These are phyloP conservation scores for Chlamydomonas sp. DNA, from an alignment of 139 green algal genomes.

Conservation along the genomic window DNA sequence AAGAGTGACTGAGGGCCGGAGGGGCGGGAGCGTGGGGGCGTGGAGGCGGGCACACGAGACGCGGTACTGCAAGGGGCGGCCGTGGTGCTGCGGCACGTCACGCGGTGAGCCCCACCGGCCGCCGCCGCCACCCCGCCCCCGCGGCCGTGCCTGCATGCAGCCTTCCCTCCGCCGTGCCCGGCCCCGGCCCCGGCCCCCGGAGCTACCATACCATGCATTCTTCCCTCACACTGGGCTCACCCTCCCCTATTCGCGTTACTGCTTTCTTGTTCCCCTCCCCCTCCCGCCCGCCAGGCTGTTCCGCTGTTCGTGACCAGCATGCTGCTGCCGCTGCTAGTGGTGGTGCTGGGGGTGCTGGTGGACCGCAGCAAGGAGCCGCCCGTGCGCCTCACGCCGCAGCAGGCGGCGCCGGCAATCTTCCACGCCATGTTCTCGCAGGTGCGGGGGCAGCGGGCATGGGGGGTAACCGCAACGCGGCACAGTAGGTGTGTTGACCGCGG, in stretches of 20 bases:
- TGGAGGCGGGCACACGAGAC: too few species aligned
- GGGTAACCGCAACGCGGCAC: not conserved
- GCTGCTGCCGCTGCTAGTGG: conserved; percentile 60
- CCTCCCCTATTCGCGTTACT: not conserved
- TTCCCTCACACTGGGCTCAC: not conserved
- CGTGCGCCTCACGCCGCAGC: conserved; percentile 51
- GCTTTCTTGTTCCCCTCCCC: not conserved
- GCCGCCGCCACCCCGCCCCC: too few species aligned
- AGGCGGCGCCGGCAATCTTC: conserved; percentile 73
- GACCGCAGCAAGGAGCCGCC: conserved; percentile 48
- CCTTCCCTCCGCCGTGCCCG: too few species aligned
- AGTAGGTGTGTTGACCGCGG: not conserved
- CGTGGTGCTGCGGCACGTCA: too few species aligned
- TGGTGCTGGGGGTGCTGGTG: conserved; percentile 43
- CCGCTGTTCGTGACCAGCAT: conserved; percentile 80
- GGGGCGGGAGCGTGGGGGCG: too few species aligned
- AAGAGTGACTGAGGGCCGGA: too few species aligned
- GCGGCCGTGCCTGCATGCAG: too few species aligned
- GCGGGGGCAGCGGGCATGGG: not conserved
- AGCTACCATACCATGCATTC: too few species aligned
- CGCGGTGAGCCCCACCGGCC: too few species aligned
- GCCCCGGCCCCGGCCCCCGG: too few species aligned
- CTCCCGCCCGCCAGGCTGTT: conserved; percentile 43
- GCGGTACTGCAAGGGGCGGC: too few species aligned
- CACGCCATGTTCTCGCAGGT: conserved; percentile 77